phyloP scores from a whole-genome alignment of 495 filamentous ascomycete genomes.

The Lasiosphaeria hispida region DNA sequence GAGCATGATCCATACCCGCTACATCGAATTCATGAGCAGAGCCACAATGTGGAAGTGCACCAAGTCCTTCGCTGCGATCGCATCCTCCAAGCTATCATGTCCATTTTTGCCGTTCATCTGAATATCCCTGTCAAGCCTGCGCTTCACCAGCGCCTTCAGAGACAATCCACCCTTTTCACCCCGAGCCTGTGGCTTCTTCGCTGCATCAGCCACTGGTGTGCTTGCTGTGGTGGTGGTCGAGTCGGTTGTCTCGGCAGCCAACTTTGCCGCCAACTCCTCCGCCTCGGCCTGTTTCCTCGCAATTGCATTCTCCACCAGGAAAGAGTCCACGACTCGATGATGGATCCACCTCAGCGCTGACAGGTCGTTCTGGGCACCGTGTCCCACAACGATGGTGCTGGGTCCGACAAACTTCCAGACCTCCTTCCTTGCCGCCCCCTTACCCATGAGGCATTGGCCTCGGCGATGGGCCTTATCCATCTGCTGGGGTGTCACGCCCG shows the following conservation, averaged over 20 bases:
- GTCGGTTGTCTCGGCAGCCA: not conserved
- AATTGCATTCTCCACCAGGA: not conserved
- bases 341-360: constrained; percentile 22
- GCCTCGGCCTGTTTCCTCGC: not conserved
- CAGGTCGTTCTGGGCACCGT: constrained; percentile 29
- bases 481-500: constrained; percentile 32
- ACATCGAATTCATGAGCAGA: no score
- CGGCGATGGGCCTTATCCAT: constrained; percentile 22
- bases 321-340: constrained; percentile 5
- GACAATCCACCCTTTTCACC: constrained; percentile 12
- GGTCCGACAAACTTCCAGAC: constrained; percentile 40
- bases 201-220: not conserved
- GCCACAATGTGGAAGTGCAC: constrained; percentile 10
- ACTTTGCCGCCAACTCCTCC: not conserved
- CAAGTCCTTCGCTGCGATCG: constrained; percentile 41
- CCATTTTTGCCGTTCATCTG: constrained; percentile 21
- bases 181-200: not conserved
- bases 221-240: no score
- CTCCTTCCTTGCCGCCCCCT: constrained; percentile 27
- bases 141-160: constrained; percentile 31
- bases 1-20: no score
- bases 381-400: constrained; percentile 35
- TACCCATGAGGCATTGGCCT: constrained; percentile 20
- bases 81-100: constrained; percentile 45
- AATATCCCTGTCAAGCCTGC: constrained; percentile 32